A percentile compares a stretch with the other conserved stretches of the same genome.
phyloP scores from a whole-genome alignment of 2,329 filamentous ascomycete genomes.

The Fonsecaea multimorphosa region DNA sequence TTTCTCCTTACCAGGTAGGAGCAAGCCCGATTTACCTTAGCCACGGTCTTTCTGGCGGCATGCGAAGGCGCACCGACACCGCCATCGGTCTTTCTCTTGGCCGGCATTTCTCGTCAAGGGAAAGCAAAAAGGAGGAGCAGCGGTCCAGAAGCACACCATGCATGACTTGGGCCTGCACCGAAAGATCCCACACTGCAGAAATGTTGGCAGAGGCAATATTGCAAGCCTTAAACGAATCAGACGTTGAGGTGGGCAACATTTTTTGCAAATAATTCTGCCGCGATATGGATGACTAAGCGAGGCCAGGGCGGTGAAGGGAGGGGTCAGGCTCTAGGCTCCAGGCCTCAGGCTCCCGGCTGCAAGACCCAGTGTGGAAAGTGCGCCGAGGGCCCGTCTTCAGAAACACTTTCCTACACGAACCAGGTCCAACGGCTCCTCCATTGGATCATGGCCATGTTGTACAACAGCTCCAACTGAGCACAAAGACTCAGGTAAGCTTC shows the following conservation, averaged over 20 bases:
- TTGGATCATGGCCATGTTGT: not conserved
- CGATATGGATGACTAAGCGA: conserved; percentile 9
- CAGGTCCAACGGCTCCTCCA: not conserved
- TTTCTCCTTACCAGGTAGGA: not conserved
- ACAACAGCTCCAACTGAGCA: not conserved
- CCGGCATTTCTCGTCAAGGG: conserved; percentile 33
- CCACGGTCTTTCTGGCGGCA: conserved; percentile 23
- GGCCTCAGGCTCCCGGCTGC: not conserved
- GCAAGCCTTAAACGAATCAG: conserved; percentile 15
- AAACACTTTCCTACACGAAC: not conserved
- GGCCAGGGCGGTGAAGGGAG: conserved; percentile 22
- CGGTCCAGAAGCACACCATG: not conserved
- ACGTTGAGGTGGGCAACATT: conserved; percentile 23
- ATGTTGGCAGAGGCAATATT: not conserved
- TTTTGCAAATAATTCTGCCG: conserved; percentile 16
- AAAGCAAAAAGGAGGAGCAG: not conserved
- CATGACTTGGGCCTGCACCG: not conserved
- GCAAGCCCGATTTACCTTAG: conserved; percentile 30
- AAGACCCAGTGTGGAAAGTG: not conserved
- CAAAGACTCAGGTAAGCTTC: not conserved
- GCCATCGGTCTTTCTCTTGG: conserved; percentile 38
- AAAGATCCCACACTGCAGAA: not conserved
- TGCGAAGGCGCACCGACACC: conserved; percentile 25
- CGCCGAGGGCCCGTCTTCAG: not conserved
- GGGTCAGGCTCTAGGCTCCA: conserved; percentile 5